Base-by-base conservation (phyloP, 371 early-diverging fungal genomes). In the Mucor piriformis region DNA sequence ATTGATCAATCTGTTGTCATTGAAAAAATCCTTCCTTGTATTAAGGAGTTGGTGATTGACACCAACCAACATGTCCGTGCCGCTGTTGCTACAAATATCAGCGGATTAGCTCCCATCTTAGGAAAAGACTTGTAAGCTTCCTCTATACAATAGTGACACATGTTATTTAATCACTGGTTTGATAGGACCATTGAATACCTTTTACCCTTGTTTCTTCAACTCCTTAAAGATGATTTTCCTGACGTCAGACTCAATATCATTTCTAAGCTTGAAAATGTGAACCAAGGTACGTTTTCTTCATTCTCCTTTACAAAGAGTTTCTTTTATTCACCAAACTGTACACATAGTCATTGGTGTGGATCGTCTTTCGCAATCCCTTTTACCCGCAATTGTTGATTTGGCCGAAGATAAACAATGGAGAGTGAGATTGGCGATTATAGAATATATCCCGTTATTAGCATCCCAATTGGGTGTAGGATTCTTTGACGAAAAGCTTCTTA, bases 391-490 rank as follows among this genome's bases (percentile, higher is more conserved):
- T 67, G 92, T 98, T 23, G 97, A 97, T 73, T 81, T 99, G 24
- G 95, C 98, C 12, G 97, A 98, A 80, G 99, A 99, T 75, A 96
- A 96, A 81, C 97, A 97, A 69, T 99, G 99, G 99, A 91, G 99
- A 43, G 97, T 98, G 48, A 92, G 99, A 24, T 77, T 96, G 67
- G 98, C 97, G 2, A 97, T 99, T 65, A 97, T 99, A 72, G 97
- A 97, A 67, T 94, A 97, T 69, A 96, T 97, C 61, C 99, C 99
- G 12, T 79, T 97, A 43, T 85, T 99, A 62, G 96, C 97, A 18
- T 89, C 86, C 43, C 97, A 99, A 74, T 85, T 99, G 67, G 99
- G 99, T 27, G 88, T 92, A 16, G 88, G 85, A 25, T 96, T 99
- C 76, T 98, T 99, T 78, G 94, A 99, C 69, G 97, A 97, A 70